Conservation (phyloP, 1,139 yeast genomes). For the Saccharomycopsis hybrid region DNA sequence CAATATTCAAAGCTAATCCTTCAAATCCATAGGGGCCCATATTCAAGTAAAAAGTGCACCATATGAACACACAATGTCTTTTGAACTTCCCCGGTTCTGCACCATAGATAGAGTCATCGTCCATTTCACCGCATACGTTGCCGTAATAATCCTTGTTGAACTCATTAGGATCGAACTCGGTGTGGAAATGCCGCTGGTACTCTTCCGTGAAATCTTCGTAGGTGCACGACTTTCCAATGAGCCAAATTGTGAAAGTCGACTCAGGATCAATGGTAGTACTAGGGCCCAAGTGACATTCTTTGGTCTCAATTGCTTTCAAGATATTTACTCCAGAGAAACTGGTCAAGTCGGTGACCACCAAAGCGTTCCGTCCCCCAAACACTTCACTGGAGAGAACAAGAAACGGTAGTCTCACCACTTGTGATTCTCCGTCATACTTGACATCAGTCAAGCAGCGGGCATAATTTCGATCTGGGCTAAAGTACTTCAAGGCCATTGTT, state of each 20-base stretch:
- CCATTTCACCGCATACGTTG: too few relatives aligned
- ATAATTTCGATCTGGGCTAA: too few relatives aligned
- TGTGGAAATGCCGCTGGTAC: neutral
- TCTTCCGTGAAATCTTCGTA: neutral
- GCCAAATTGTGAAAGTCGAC: neutral
- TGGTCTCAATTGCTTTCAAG: neutral
- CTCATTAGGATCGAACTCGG: neutral
- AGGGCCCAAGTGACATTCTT: neutral
- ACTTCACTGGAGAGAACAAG: neutral
- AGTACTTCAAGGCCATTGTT: too few relatives aligned
- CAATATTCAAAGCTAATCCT: neutral
- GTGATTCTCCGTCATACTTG: too few relatives aligned
- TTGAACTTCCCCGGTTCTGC: neutral
- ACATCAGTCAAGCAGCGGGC: too few relatives aligned
- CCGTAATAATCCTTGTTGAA: neutral
- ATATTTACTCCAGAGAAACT: neutral
- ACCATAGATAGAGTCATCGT: neutral
- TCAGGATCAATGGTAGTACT: neutral
- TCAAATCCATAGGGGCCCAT: conserved; percentile 2
- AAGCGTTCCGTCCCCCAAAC: neutral
- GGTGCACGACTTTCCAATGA: neutral
- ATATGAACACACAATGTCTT: neutral
- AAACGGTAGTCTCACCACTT: too few relatives aligned
- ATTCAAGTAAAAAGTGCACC: neutral
- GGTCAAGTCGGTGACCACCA: neutral